phyloP scores from a whole-genome alignment of 225 moss, liverwort and hornwort species.

The Bryoerythrophyllum caledonicum region DNA sequence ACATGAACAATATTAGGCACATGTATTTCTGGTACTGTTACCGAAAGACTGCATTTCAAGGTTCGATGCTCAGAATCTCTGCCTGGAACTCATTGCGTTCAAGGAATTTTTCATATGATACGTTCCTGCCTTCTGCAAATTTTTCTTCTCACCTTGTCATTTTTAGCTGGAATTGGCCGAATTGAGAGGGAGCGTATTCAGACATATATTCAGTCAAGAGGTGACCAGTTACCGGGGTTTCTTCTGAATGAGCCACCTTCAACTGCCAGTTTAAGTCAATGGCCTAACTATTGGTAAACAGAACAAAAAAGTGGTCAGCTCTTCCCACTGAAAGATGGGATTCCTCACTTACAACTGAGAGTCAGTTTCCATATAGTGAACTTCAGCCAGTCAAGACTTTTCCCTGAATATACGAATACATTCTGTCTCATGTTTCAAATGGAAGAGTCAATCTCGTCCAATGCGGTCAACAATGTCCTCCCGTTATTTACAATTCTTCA shows the following conservation, averaged over 20 bases:
- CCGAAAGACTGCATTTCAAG: background rate
- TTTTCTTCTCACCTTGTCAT: background rate
- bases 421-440: background rate
- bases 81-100: background rate
- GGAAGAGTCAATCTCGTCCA: background rate
- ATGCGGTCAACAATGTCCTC: background rate
- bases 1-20: background rate
- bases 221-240: background rate
- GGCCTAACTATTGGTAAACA: background rate
- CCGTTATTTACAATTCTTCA: background rate
- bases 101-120: background rate
- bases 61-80: constrained; percentile 16
- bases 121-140: constrained; percentile 3
- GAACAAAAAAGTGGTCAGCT: background rate
- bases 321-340: constrained; percentile 3
- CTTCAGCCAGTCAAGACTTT: background rate
- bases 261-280: background rate
- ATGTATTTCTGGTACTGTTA: background rate
- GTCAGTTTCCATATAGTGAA: background rate
- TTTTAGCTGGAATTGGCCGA: background rate
- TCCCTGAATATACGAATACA: background rate
- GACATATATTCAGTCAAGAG: background rate
- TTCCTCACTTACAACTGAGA: background rate
- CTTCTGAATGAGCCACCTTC: background rate
- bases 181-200: background rate